These are phyloP conservation scores for Pseudopyricularia cyperi DNA, from an alignment of 2,329 filamentous ascomycete species.

Conservation along the genomic window DNA sequence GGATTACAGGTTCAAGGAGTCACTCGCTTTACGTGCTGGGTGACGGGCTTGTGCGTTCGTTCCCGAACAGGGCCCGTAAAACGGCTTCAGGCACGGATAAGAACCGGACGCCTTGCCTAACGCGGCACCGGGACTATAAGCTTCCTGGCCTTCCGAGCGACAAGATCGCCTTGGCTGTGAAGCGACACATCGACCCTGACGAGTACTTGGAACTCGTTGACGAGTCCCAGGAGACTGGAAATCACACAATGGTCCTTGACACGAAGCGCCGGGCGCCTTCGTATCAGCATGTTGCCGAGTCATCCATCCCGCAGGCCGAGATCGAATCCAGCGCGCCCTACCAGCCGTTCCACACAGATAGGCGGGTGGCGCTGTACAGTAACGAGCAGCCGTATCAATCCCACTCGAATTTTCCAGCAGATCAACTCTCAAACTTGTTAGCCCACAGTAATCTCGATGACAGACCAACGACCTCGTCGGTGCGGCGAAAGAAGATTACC, in stretches of 20 bases:
- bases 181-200: constrained; percentile 42
- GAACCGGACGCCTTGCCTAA: constrained; percentile 37
- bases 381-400: constrained; percentile 23
- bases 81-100: constrained; percentile 39
- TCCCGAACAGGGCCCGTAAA: constrained; percentile 44
- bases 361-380: constrained; percentile 65
- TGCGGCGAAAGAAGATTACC: constrained; percentile 10
- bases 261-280: constrained; percentile 22
- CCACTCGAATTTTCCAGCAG: constrained; percentile 9
- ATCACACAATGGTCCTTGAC: constrained; percentile 37
- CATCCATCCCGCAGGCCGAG: constrained; percentile 62
- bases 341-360: constrained; percentile 89
- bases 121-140: constrained; percentile 53
- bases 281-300: constrained; percentile 32
- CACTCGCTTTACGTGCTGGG: constrained; percentile 53
- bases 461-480: constrained; percentile 11
- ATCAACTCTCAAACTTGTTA: constrained; percentile 25
- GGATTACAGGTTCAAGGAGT: constrained; percentile 49
- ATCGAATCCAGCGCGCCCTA: constrained; percentile 94
- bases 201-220: constrained; percentile 41
- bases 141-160: constrained; percentile 50
- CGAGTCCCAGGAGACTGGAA: constrained; percentile 39
- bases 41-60: constrained; percentile 52
- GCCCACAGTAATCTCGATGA: constrained; percentile 28
- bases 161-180: constrained; percentile 40